These are phyloP conservation scores for Fusarium subglutinans DNA, from an alignment of 2,329 filamentous ascomycete species.

Conservation along the genomic window DNA sequence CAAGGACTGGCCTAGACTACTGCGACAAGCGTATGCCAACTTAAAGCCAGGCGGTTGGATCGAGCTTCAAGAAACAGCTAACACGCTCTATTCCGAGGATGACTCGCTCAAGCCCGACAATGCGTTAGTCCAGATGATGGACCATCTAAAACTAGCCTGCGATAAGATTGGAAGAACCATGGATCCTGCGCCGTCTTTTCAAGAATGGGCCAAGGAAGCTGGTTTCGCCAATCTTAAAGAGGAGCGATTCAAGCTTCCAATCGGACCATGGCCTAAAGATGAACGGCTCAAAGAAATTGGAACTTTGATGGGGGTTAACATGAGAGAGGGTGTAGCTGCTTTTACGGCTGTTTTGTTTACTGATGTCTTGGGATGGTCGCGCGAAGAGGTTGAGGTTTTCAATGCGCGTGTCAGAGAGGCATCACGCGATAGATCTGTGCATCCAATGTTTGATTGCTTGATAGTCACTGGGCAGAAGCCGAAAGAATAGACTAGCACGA, in stretches of 20 bases:
- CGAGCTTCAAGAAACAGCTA: conserved; percentile 56
- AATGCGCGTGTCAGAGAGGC: conserved; percentile 37
- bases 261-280: conserved; percentile 52
- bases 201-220: conserved; percentile 43
- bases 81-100: conserved; percentile 51
- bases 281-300: conserved; percentile 38
- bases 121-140: conserved; percentile 46
- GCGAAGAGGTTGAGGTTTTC: conserved; percentile 56
- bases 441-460: conserved; percentile 46
- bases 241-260: conserved; percentile 46
- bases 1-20: conserved; percentile 43
- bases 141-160: conserved; percentile 37
- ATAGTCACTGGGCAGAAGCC: conserved; percentile 46
- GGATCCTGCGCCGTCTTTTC: conserved; percentile 43
- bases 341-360: conserved; percentile 50
- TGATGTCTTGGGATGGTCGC: conserved; percentile 51
- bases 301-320: conserved; percentile 50
- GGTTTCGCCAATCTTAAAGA: conserved; percentile 51
- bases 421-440: conserved; percentile 39
- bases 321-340: conserved; percentile 50
- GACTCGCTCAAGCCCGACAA: conserved; percentile 49
- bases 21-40: conserved; percentile 44
- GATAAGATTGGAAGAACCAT: conserved; percentile 44
- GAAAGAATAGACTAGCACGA: background rate
- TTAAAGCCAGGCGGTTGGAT: conserved; percentile 59